Conservation (phyloP, 2,329 filamentous ascomycete species). For the Alternaria sp. region DNA sequence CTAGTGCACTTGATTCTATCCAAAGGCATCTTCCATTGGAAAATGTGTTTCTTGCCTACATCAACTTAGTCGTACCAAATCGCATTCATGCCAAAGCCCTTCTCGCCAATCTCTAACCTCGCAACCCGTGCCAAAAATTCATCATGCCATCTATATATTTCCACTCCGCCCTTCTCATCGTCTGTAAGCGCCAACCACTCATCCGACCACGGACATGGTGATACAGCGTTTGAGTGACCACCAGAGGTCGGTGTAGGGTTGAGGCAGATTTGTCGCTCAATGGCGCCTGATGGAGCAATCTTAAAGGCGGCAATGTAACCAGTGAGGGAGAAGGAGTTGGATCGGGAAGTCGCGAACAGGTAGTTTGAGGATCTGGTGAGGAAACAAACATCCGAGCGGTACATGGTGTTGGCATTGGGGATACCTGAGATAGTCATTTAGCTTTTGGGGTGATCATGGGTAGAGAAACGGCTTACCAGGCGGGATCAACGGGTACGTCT, state of each 20-base stretch:
- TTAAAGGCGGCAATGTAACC: conserved; percentile 86
- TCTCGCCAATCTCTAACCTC: conserved; percentile 78
- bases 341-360: conserved; percentile 84
- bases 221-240: conserved; percentile 88
- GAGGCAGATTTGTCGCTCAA: conserved; percentile 80
- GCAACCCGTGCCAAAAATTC: conserved; percentile 83
- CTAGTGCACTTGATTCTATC: not conserved
- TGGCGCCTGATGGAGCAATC: conserved; percentile 72
- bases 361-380: conserved; percentile 74
- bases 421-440: conserved; percentile 37
- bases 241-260: conserved; percentile 88
- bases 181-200: conserved; percentile 92
- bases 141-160: conserved; percentile 87
- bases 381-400: conserved; percentile 85
- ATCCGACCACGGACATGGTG: conserved; percentile 82
- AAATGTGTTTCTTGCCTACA: not conserved
- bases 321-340: conserved; percentile 77
- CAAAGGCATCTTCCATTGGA: not conserved
- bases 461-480: conserved; percentile 66
- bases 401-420: conserved; percentile 67
- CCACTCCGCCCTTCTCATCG: conserved; percentile 85
- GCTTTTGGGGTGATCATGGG: not conserved
- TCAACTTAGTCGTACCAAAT: conserved; percentile 81
- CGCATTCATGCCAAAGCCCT: conserved; percentile 96
- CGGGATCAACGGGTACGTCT: conserved; percentile 80